A percentile compares a stretch with the other conserved stretches of the same genome.
phyloP scores from a whole-genome alignment of 1,139 yeast genomes.

The Blastobotrys buckinghamii region DNA sequence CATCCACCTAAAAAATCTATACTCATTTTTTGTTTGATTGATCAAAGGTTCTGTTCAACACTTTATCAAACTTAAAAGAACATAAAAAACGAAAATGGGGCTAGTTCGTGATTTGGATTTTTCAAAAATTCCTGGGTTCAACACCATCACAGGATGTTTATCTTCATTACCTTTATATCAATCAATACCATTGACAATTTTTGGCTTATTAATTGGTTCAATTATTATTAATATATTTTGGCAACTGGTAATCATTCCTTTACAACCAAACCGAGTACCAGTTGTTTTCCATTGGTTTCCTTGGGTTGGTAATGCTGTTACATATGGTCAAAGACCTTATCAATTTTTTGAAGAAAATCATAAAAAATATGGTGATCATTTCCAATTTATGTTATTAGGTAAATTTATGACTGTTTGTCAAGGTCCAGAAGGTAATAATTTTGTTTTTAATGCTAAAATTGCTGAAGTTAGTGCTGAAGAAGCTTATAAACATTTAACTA shows the following conservation, averaged over 20 bases:
- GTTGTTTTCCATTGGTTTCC: constrained; percentile 91
- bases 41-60: no score
- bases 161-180: constrained; percentile 23
- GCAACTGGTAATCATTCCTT: constrained; percentile 59
- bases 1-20: no score
- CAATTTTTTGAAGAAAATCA: constrained; percentile 78
- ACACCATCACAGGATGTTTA: constrained; percentile 1
- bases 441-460: constrained; percentile 84
- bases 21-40: no score
- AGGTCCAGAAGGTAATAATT: constrained; percentile 98
- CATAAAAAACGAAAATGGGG: background rate
- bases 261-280: constrained; percentile 60
- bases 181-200: constrained; percentile 25
- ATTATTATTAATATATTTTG: constrained; percentile 55
- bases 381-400: constrained; percentile 83
- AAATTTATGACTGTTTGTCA: constrained; percentile 90
- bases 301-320: constrained; percentile 88
- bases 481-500: constrained; percentile 89
- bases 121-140: background rate
- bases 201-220: constrained; percentile 30
- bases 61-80: no score
- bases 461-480: constrained; percentile 94
- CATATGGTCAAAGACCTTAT: constrained; percentile 90
- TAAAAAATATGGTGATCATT: constrained; percentile 81
- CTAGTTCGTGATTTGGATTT: background rate